Evolutionary conservation across 1,284 basidiomycete species (phyloP).

Genomic region (Moesziomyces antarcticus): DNA sequence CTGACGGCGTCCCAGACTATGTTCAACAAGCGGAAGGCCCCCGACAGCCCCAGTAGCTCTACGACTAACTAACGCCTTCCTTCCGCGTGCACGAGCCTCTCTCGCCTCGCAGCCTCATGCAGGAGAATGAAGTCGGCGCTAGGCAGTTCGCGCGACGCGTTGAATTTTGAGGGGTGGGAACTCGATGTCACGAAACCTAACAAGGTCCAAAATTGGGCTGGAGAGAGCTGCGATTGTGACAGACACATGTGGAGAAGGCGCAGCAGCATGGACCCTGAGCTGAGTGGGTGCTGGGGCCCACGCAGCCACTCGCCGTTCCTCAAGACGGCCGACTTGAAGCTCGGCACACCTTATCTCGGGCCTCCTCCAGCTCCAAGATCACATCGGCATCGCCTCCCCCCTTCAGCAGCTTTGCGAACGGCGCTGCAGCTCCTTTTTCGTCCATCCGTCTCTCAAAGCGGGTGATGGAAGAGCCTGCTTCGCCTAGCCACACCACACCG

Average conservation of each 20-base stretch:
- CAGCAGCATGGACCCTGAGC: constrained; percentile 28
- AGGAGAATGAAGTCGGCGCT: neutral
- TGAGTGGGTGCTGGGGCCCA: neutral
- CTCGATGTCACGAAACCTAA: neutral
- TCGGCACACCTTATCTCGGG: no score
- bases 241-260: constrained; percentile 9
- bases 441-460: neutral
- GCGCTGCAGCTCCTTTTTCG: neutral
- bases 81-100: constrained; percentile 13
- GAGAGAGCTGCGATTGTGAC: constrained; percentile 1
- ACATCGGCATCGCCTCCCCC: neutral
- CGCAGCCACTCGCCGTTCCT: neutral
- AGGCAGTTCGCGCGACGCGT: constrained; percentile 21
- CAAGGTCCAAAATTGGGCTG: neutral
- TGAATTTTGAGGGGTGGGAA: neutral
- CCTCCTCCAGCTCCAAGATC: neutral
- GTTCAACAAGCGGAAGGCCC: no score
- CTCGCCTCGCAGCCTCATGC: no score
- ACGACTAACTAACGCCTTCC: neutral
- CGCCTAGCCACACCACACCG: neutral
- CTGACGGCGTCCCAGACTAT: no score
- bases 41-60: no score
- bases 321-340: no score
- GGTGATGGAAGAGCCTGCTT: neutral
- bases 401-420: neutral